Conservation (phyloP, 1,284 basidiomycete species). For the Cerrena zonata region DNA sequence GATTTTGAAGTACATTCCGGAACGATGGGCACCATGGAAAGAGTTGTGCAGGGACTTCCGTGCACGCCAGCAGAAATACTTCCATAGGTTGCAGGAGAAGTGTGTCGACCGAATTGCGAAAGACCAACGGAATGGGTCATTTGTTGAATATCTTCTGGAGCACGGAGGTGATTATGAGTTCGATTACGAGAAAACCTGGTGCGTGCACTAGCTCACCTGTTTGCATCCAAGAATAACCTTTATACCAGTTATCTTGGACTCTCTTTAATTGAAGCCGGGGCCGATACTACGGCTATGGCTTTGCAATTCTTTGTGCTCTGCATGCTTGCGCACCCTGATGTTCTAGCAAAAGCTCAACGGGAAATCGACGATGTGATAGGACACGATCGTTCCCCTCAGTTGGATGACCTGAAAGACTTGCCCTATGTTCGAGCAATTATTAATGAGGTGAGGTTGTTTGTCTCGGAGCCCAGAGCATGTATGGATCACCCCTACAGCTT, state of each 20-base stretch:
- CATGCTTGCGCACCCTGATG: conserved; percentile 25
- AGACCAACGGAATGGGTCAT: conserved; percentile 10
- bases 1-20: conserved; percentile 30
- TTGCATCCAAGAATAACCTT: neutral
- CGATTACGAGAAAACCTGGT: neutral
- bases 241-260: neutral
- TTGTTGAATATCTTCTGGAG: conserved; percentile 8
- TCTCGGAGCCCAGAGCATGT: no score
- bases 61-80: conserved; percentile 19
- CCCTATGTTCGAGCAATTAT: conserved; percentile 32
- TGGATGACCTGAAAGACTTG: conserved; percentile 27
- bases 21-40: conserved; percentile 31
- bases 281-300: conserved; percentile 22
- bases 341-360: conserved; percentile 26
- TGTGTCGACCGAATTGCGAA: conserved; percentile 5
- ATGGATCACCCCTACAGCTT: no score
- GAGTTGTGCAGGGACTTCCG: conserved; percentile 18
- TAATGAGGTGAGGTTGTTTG: conserved; percentile 33
- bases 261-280: conserved; percentile 18
- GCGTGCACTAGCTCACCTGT: neutral
- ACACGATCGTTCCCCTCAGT: conserved; percentile 24
- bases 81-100: conserved; percentile 17
- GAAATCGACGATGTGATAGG: conserved; percentile 34
- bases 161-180: neutral
- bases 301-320: conserved; percentile 23